Base-by-base conservation (phyloP, 2,329 filamentous ascomycete species). In the Geoglossum cookeanum region DNA sequence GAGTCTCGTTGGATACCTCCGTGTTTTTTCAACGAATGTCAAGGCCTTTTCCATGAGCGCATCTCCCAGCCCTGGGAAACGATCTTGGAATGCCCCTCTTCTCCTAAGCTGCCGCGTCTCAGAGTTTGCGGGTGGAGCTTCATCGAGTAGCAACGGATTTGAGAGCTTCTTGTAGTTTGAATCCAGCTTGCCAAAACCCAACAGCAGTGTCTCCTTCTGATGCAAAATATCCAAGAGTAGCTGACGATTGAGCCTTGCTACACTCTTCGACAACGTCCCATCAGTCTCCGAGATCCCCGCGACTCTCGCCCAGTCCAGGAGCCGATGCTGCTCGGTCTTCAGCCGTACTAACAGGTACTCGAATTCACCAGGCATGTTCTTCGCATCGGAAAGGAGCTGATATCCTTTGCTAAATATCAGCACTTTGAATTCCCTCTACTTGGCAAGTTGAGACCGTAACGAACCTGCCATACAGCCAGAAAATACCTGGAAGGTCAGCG, bases 271-370 rank as follows among this genome's bases (percentile, higher is more conserved):
- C 1, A 68, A 60, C 1, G 62, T 60, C 4, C 69, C 65, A 48
- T 68, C 66, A 29, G 62, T 62, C 57, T 68, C 67, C 48, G 66
- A 64, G 3, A 71, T 60, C 3, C 63, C 59, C 2, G 68, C 65
- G 6, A 67, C 61, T 39, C 66, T 63, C 7, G 65, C 68, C 69
- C 69, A 71, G 32, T 71, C 64, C 9, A 70, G 57, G 7, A 71
- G 62, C 27, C 68, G 65, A n/a, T 66, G 63, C 57, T 71, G 65
- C 56, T 71, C 68, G 4, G 67, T 64, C 55, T 67, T 68, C 30
- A 71, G 59, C 22, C 67, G 66, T n/a, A 69, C 63, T 1, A 67
- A 62, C 11, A 70, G 61, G 54, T 66, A 64, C 52, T 70, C 63
- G 55, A 61, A 68, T 32, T 68, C 63, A 4, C 61, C 58, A 4